Percentiles rank a stretch among this genome's conserved stretches.
Evolutionary conservation across 164 flowering plant species (phyloP).

Genomic region (Vitis amurensis): DNA sequence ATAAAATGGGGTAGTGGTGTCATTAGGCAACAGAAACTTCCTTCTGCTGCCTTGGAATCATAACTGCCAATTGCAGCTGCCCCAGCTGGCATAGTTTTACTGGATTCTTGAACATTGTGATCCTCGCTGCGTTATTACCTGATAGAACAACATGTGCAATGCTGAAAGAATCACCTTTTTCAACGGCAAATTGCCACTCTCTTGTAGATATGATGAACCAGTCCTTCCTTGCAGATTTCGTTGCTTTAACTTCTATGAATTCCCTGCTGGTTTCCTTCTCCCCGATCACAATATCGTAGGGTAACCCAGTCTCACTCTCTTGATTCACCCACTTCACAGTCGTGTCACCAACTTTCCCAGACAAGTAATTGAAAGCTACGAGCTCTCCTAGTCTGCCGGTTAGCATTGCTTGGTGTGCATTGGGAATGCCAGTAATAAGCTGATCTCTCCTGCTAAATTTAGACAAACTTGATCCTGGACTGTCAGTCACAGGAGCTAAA

Average conservation of each 20-base stretch:
- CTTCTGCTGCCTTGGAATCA: constrained; percentile 46
- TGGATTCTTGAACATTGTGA: constrained; percentile 68
- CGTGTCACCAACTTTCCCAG: constrained; percentile 28
- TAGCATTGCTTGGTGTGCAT: constrained; percentile 39
- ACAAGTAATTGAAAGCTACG: constrained; percentile 66
- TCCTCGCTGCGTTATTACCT: constrained; percentile 39
- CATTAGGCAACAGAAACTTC: no score
- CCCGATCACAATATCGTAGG: constrained; percentile 68
- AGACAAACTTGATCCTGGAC: constrained; percentile 7
- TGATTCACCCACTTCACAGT: constrained; percentile 79
- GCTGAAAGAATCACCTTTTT: constrained; percentile 75
- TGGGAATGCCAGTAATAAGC: constrained; percentile 39
- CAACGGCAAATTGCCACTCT: constrained; percentile 87
- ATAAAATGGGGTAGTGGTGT: no score
- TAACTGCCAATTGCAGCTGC: constrained; percentile 52
- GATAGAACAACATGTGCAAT: constrained; percentile 62
- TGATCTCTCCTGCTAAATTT: constrained; percentile 35
- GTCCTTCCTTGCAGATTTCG: constrained; percentile 66
- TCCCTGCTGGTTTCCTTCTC: constrained; percentile 38
- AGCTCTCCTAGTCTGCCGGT: constrained; percentile 79
- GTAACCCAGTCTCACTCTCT: constrained; percentile 71
- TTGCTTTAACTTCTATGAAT: constrained; percentile 88
- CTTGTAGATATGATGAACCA: constrained; percentile 73
- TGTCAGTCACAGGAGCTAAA: constrained; percentile 16
- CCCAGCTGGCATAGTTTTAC: constrained; percentile 55